Conservation (phyloP, 1,139 yeast species). For the Candida tropicalis region DNA sequence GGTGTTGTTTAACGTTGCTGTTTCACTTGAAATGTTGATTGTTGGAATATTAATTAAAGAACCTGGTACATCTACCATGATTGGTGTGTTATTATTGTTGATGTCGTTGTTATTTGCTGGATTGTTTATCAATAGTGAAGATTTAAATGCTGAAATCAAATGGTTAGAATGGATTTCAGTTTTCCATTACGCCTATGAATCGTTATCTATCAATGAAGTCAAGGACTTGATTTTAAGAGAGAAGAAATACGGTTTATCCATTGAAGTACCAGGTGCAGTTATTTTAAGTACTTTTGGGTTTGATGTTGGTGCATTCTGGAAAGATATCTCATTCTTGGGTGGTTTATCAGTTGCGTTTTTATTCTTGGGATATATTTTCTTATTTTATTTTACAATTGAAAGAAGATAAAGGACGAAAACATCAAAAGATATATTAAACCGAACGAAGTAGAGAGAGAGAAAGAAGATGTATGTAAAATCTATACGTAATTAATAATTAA, state of each 20-base stretch:
- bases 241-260: slow-evolving; percentile 87
- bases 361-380: slow-evolving; percentile 69
- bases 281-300: slow-evolving; percentile 94
- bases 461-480: no score
- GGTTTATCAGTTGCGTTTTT: slow-evolving; percentile 56
- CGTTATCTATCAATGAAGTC: slow-evolving; percentile 91
- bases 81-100: slow-evolving; percentile 80
- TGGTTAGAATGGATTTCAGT: slow-evolving; percentile 86
- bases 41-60: slow-evolving; percentile 87
- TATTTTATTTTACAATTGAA: slow-evolving; percentile 76
- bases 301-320: slow-evolving; percentile 71
- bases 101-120: slow-evolving; percentile 93
- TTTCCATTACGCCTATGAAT: slow-evolving; percentile 95
- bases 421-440: neutral
- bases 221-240: slow-evolving; percentile 82
- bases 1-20: slow-evolving; percentile 81
- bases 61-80: slow-evolving; percentile 90
- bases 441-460: neutral
- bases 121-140: slow-evolving; percentile 79
- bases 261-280: slow-evolving; percentile 98
- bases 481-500: neutral
- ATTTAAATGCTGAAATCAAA: slow-evolving; percentile 68
- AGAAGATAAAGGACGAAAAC: slow-evolving; percentile 44
- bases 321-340: slow-evolving; percentile 60
- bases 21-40: slow-evolving; percentile 80